These are phyloP conservation scores for Lodderomyces theae DNA, from an alignment of 1,139 yeast genomes.

Conservation along the genomic window DNA sequence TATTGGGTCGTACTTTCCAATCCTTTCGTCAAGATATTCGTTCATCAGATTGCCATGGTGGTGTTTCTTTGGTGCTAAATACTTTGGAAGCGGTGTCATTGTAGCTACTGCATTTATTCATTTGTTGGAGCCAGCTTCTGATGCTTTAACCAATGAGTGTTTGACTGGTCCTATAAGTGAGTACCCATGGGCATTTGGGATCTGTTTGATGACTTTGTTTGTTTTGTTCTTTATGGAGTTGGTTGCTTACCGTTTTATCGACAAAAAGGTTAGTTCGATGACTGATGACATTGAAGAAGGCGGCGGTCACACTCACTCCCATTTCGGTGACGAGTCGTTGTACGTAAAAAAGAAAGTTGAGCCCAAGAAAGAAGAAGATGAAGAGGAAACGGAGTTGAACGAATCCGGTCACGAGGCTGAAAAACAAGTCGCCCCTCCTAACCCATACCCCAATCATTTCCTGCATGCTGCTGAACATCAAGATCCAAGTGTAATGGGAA, in stretches of 20 bases:
- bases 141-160: slow-evolving; percentile 35
- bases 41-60: slow-evolving; percentile 53
- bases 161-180: slow-evolving; percentile 34
- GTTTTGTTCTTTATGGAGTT: slow-evolving; percentile 54
- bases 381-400: slow-evolving; percentile 15
- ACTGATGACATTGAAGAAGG: slow-evolving; percentile 15
- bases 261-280: slow-evolving; percentile 26
- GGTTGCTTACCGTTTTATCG: slow-evolving; percentile 51
- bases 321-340: slow-evolving; percentile 43
- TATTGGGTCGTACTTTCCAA: slow-evolving; percentile 59
- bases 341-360: slow-evolving; percentile 25
- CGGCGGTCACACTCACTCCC: slow-evolving; percentile 45
- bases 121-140: slow-evolving; percentile 74
- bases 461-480: slow-evolving; percentile 51
- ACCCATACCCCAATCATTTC: slow-evolving; percentile 43
- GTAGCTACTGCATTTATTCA: slow-evolving; percentile 88
- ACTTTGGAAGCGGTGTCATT: slow-evolving; percentile 91
- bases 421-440: slow-evolving; percentile 9
- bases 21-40: slow-evolving; percentile 54
- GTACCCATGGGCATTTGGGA: slow-evolving; percentile 44
- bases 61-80: slow-evolving; percentile 71
- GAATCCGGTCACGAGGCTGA: slow-evolving; percentile 8
- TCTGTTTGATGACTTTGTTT: slow-evolving; percentile 38
- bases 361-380: slow-evolving; percentile 21
- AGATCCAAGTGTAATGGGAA: slow-evolving; percentile 48